phyloP scores from a whole-genome alignment of 2,329 filamentous ascomycete species.

The Aschersonia sp. region DNA sequence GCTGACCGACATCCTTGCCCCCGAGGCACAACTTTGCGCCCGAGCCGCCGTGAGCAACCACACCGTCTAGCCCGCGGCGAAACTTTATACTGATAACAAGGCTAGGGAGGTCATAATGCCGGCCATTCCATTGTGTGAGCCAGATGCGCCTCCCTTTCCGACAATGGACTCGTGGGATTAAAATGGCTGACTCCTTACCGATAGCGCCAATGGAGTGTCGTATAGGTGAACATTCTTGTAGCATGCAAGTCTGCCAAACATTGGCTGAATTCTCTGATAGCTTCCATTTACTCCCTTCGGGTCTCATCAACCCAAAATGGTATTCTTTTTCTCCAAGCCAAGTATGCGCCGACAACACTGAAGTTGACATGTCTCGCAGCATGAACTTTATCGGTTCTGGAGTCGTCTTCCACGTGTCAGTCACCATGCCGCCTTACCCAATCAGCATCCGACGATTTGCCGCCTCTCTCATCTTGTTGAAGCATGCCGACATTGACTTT shows the following conservation, averaged over 20 bases:
- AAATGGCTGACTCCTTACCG: conserved; percentile 3
- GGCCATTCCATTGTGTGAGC: conserved; percentile 11
- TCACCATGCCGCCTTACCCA: conserved; percentile 16
- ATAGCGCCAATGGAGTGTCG: conserved; percentile 17
- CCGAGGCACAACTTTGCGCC: conserved; percentile 16
- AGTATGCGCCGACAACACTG: conserved; percentile 1
- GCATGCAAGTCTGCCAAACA: not conserved
- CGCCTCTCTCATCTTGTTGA: too few relatives aligned
- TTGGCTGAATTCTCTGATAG: conserved; percentile 18
- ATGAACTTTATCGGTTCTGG: conserved; percentile 59
- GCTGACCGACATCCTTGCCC: conserved; percentile 18
- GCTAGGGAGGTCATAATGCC: conserved; percentile 16
- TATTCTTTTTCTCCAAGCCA: conserved; percentile 3
- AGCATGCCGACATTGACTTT: conserved; percentile 7
- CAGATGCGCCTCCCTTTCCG: not conserved
- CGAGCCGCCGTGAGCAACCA: conserved; percentile 17
- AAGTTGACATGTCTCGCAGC: conserved; percentile 20
- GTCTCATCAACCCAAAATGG: conserved; percentile 54
- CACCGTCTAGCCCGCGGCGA: conserved; percentile 2
- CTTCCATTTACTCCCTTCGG: conserved; percentile 52
- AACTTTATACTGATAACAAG: not conserved
- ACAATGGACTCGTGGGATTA: conserved; percentile 4
- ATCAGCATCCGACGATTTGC: not conserved
- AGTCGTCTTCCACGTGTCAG: conserved; percentile 43
- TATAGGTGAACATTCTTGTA: conserved; percentile 15